Base-by-base conservation (phyloP, 2,329 filamentous ascomycete species). In the Aschersonia sp. region DNA sequence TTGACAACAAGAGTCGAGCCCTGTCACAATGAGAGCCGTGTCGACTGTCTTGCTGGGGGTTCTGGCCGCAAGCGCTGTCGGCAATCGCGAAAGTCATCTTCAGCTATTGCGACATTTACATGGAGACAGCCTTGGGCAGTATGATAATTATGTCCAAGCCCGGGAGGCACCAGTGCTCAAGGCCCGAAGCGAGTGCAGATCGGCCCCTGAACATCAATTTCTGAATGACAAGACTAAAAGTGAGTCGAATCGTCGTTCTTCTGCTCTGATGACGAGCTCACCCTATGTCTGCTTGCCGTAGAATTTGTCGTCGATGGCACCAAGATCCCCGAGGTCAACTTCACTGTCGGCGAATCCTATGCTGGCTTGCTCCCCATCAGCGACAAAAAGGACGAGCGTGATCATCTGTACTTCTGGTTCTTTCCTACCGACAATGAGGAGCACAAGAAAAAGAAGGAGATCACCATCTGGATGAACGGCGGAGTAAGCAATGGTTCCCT, bases 391-490 rank as follows among this genome's bases (percentile, higher is more conserved):
- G 58, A 73, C 40, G 77, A 77, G 58, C 65, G 63, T 0, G 62
- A 71, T 40, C 62, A 80, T 51, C 60, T 84, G 1, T 84, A 74
- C 61, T 84, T 81, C 56, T 84, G 78, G 77, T 83, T 82, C 65
- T 82, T 81, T 49, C 79, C 80, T 0, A 74, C 77, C 0, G 67
- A 66, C 0, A 74, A 77, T 38, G 44, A 53, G 31, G 54, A 58
- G 48, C 58, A 66, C 2, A 58, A 66, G 5, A 68, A 70, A 0
- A 63, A 67, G 0, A 71, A 82, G 45, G 80, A 84, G 51, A 72
- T 84, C 40, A 62, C 78, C 1, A 78, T 84, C 45, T 84, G 74
- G 74, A 61, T 74, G 31, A 81, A 80, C 50, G 78, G 78, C 3
- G 68, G 68, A 10, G 67, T 70, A 57, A 56, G 64, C 43, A 6